These are phyloP conservation scores for Aquilaria malaccensis DNA, from an alignment of 345 rosid species.

Conservation along the genomic window DNA sequence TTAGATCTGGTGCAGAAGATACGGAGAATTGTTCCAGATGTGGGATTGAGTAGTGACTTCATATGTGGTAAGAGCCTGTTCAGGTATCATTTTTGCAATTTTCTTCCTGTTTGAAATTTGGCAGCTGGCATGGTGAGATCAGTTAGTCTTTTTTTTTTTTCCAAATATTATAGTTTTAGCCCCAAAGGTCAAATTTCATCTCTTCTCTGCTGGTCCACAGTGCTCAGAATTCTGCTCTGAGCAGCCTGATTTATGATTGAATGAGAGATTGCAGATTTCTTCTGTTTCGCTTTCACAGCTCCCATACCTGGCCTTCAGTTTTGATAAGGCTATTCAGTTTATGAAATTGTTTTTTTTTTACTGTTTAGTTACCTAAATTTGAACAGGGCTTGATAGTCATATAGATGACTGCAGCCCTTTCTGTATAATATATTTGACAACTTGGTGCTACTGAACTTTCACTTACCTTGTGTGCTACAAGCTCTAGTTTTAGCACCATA, in stretches of 20 bases:
- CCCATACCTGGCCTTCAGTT: no score
- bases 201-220: neutral
- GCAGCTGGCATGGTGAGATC: neutral
- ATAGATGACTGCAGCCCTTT: no score
- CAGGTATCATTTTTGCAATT: neutral
- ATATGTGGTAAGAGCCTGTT: conserved; percentile 55
- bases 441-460: no score
- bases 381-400: no score
- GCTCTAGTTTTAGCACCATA: no score
- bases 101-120: conserved; percentile 5
- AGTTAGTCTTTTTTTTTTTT: neutral
- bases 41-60: conserved; percentile 86
- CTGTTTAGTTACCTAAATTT: no score
- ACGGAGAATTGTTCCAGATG: conserved; percentile 63
- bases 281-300: neutral
- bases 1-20: conserved; percentile 83
- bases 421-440: no score
- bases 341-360: no score
- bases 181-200: neutral
- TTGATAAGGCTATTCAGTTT: no score
- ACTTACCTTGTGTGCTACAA: no score
- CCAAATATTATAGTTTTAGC: neutral
- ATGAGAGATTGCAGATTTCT: no score
- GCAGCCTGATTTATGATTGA: no score
- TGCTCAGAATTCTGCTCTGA: neutral